Evolutionary conservation across 2,329 filamentous ascomycete species (phyloP), one percentile per base, ranked within the genome.

Genomic region (Arachnomyces sp.): DNA sequence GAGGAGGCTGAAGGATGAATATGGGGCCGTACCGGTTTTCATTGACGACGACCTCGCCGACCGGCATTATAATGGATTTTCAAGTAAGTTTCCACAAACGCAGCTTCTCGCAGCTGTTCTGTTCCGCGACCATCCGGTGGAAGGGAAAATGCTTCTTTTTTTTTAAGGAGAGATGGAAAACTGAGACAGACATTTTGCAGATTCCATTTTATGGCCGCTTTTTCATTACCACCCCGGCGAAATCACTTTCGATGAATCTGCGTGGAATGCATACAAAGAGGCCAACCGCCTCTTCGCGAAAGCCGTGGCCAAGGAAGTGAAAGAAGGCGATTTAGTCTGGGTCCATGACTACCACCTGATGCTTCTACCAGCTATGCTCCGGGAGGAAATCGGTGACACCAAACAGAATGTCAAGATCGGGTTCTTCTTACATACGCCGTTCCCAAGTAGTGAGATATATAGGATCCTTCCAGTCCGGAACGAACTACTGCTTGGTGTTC

Each of bases 171-270:
- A 7, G 13, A n/a, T 35, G 17, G 16, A 34, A 17, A 29, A 25
- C 36, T 8, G 36, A 39, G 31, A 31, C 31, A 11, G 3, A 41
- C 33, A 35, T 42, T 44, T 35, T 3, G n/a, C 46, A 90, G 87
- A 98, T 66, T 93, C 87, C 6, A 96, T 96, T 62, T 81, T 98
- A 45, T 98, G 92, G 92, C 92, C 92, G 2, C 80, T 98, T 30
- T 94, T 98, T 72, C 92, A 96, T 70, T 96, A 96, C 68, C 92
- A 98, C 65, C 90, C 92, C 37, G 90, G 90, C 60, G 90, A 96
- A 72, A 95, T 96, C 54, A 95, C 88, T 33, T 96, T 96, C 62
- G 89, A 96, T 67, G 90, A 96, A 67, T 84, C 82, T 31, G 85
- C 88, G 3, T 98, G 92, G 92, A 76, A 82, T 16, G 90, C 88